Base-by-base conservation (phyloP, 495 filamentous ascomycete genomes). In the Melanomma pulvis-pyrius region DNA sequence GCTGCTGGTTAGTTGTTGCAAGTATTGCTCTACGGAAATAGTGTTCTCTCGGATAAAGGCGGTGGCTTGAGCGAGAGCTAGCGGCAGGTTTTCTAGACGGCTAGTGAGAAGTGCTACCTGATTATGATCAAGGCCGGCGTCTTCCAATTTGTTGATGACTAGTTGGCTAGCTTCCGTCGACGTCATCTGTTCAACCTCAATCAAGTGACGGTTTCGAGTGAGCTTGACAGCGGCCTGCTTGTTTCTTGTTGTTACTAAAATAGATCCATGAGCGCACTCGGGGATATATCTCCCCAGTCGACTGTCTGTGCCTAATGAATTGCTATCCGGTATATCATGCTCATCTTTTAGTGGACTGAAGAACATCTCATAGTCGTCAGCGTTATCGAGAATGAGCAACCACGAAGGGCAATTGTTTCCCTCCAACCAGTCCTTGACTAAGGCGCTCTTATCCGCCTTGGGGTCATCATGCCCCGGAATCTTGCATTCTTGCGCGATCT, bases 141-240 rank as follows among this genome's bases (percentile, higher is more conserved):
- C 17, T 67, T 57, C 55, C 1, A 79, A 71, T 68, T 81, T 83
- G 62, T 75, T 82, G 56, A 76, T 55, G 44, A 82, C 63, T 25
- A 83, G 76, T 36, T 34, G n/a, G n/a, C n/a, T n/a, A n/a, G n/a
- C n/a, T n/a, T n/a, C n/a, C n/a, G n/a, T n/a, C n/a, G n/a, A n/a
- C n/a, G n/a, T n/a, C n/a, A n/a, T n/a, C n/a, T n/a, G n/a, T n/a
- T n/a, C n/a, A n/a, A n/a, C n/a, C n/a, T n/a, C n/a, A n/a, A n/a
- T n/a, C n/a, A n/a, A n/a, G n/a, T n/a, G n/a, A n/a, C n/a, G n/a
- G n/a, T n/a, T n/a, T n/a, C n/a, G n/a, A n/a, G n/a, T n/a, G n/a
- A n/a, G n/a, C n/a, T n/a, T n/a, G n/a, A n/a, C n/a, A n/a, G n/a
- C n/a, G n/a, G n/a, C n/a, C n/a, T n/a, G n/a, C n/a, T n/a, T n/a